Evolutionary conservation across 108 stramenopile genomes (phyloP).

Genomic region (Nitzschia inconspicua): DNA sequence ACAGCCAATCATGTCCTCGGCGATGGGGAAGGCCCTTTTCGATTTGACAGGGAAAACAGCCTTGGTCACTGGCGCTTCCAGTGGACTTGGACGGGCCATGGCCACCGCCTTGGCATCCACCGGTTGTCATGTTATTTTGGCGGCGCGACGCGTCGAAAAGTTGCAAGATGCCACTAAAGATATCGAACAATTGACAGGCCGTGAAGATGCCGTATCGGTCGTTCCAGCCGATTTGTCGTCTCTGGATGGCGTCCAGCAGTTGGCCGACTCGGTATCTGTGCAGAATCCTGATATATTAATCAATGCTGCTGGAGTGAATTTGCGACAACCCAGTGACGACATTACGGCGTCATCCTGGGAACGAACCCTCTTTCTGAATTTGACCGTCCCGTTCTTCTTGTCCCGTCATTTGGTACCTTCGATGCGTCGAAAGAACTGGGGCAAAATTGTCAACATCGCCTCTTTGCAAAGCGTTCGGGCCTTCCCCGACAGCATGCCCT

Average conservation of each 20-base stretch:
- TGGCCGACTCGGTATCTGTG: neutral
- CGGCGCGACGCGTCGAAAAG: neutral
- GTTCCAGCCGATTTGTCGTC: slow-evolving; percentile 2
- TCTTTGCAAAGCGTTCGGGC: slow-evolving; percentile 30
- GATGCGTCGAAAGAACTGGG: slow-evolving; percentile 53
- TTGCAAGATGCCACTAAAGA: neutral
- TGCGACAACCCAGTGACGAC: slow-evolving; percentile 58
- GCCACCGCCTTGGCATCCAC: slow-evolving; percentile 6
- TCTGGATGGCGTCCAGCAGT: neutral
- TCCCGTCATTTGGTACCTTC: slow-evolving; percentile 39
- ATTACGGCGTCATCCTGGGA: slow-evolving; percentile 64
- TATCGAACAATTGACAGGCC: slow-evolving; percentile 4
- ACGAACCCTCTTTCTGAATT: slow-evolving; percentile 59
- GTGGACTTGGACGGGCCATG: slow-evolving; percentile 46
- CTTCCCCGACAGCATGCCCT: slow-evolving; percentile 22
- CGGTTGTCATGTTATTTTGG: slow-evolving; percentile 4
- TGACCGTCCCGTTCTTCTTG: slow-evolving; percentile 60
- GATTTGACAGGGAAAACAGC: slow-evolving; percentile 52
- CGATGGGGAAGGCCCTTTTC: slow-evolving; percentile 7
- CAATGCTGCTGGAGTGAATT: slow-evolving; percentile 71
- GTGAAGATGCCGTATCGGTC: slow-evolving; percentile 1
- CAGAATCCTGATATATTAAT: slow-evolving; percentile 43
- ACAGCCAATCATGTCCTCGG: neutral
- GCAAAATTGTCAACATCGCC: slow-evolving; percentile 69
- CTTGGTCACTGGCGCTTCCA: slow-evolving; percentile 62